Evolutionary conservation across 768 basidiomycete species (phyloP).

Genomic region (Boletus vinaceobasis): DNA sequence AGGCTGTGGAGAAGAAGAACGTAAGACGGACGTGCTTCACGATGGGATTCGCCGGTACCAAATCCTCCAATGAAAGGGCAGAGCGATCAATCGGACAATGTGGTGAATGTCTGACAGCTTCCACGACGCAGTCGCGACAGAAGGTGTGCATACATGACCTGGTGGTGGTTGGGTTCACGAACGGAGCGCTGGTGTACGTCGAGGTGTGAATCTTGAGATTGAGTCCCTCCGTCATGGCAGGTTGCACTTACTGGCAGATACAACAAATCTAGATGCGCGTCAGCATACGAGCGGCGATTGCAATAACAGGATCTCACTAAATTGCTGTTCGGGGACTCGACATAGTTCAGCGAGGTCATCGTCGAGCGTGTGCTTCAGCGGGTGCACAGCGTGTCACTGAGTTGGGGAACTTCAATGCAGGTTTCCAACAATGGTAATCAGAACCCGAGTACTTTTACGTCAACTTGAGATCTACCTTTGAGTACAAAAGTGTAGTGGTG

Average conservation of each 20-base stretch:
- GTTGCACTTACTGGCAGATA: slow-evolving; percentile 57
- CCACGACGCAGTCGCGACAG: slow-evolving; percentile 76
- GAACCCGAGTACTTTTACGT: slow-evolving; percentile 16
- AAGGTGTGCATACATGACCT: slow-evolving; percentile 81
- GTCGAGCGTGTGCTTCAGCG: slow-evolving; percentile 1
- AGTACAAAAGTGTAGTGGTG: too few species aligned
- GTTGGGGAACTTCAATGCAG: background rate
- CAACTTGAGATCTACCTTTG: background rate
- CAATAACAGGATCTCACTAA: slow-evolving; percentile 43
- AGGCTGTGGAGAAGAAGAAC: slow-evolving; percentile 2
- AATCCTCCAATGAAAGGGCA: slow-evolving; percentile 52
- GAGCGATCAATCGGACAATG: slow-evolving; percentile 87
- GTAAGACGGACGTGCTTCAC: slow-evolving; percentile 49
- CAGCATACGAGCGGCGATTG: background rate
- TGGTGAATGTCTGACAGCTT: slow-evolving; percentile 60
- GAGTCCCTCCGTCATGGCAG: background rate
- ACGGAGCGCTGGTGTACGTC: slow-evolving; percentile 51
- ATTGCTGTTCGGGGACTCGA: slow-evolving; percentile 62
- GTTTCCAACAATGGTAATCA: slow-evolving; percentile 16
- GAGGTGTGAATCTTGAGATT: slow-evolving; percentile 8
- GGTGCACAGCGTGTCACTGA: slow-evolving; percentile 5
- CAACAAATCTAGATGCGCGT: slow-evolving; percentile 59
- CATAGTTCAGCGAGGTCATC: slow-evolving; percentile 45
- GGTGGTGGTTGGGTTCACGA: slow-evolving; percentile 72
- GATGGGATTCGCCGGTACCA: slow-evolving; percentile 68